Evolutionary conservation across 148 eudicot genomes (phyloP).

Genomic region (Mesembryanthemum crystallinum): DNA sequence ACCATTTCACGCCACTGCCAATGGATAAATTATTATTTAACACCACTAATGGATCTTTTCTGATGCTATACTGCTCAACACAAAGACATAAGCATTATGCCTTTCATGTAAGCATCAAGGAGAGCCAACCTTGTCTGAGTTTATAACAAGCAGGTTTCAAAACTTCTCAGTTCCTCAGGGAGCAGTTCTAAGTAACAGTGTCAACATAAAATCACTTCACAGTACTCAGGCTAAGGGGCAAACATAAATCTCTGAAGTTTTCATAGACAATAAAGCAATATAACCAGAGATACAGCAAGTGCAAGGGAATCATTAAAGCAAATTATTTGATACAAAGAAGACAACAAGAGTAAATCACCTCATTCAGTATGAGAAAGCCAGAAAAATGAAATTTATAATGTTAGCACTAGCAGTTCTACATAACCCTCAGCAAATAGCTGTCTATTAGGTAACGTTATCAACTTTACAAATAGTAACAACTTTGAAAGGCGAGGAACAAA

Average conservation of each 20-base stretch:
- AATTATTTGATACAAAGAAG: not conserved
- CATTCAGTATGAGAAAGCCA: not conserved
- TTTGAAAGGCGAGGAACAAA: not conserved
- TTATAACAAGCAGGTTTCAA: not conserved
- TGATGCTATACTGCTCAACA: not conserved
- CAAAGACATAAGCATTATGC: not conserved
- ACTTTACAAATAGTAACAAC: too few relatives aligned
- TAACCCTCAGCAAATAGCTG: not conserved
- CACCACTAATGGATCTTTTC: not conserved
- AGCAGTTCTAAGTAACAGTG: not conserved
- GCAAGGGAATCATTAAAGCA: not conserved
- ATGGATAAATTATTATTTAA: too few relatives aligned
- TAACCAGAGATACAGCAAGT: not conserved
- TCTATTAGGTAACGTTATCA: not conserved
- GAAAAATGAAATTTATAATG: not conserved
- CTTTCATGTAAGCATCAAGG: not conserved
- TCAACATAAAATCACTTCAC: not conserved
- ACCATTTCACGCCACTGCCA: too few relatives aligned
- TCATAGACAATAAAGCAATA: not conserved
- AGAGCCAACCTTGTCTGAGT: not conserved
- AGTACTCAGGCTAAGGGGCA: not conserved
- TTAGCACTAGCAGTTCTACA: not conserved
- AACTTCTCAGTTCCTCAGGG: not conserved
- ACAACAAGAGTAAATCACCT: not conserved
- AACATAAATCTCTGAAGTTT: not conserved